phyloP scores from a whole-genome alignment of 2,329 filamentous ascomycete species.

The Beauveria medogensis region DNA sequence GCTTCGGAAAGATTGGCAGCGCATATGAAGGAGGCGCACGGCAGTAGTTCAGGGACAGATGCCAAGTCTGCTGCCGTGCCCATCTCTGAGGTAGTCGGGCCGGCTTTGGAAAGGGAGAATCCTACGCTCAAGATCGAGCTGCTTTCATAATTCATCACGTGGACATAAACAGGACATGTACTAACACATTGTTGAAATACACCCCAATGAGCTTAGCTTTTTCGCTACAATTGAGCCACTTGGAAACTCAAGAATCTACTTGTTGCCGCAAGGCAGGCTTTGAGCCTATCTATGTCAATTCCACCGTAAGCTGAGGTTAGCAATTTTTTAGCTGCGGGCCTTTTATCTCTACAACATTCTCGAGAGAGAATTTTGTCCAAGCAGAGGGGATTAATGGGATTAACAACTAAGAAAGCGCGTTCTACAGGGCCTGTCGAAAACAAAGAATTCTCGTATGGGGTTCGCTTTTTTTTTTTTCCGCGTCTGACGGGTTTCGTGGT shows the following conservation, averaged over 20 bases:
- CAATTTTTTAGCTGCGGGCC: too few relatives aligned
- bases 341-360: too few relatives aligned
- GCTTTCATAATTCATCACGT: background rate
- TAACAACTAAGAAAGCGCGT: too few relatives aligned
- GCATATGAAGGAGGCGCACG: slow-evolving; percentile 30
- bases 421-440: too few relatives aligned
- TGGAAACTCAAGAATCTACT: background rate
- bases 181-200: background rate
- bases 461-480: too few relatives aligned
- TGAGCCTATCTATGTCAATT: slow-evolving; percentile 10
- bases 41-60: slow-evolving; percentile 15
- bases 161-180: background rate
- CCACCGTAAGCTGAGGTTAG: slow-evolving; percentile 15
- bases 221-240: background rate
- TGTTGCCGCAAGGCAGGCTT: background rate
- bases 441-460: too few relatives aligned
- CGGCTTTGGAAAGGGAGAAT: slow-evolving; percentile 23
- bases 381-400: too few relatives aligned
- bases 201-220: background rate
- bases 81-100: slow-evolving; percentile 17
- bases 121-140: slow-evolving; percentile 24
- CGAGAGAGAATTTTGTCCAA: background rate
- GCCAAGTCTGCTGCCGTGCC: background rate
- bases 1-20: slow-evolving; percentile 32
- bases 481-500: too few relatives aligned